phyloP scores from a whole-genome alignment of 768 basidiomycete species.

The Mrakia gelida region DNA sequence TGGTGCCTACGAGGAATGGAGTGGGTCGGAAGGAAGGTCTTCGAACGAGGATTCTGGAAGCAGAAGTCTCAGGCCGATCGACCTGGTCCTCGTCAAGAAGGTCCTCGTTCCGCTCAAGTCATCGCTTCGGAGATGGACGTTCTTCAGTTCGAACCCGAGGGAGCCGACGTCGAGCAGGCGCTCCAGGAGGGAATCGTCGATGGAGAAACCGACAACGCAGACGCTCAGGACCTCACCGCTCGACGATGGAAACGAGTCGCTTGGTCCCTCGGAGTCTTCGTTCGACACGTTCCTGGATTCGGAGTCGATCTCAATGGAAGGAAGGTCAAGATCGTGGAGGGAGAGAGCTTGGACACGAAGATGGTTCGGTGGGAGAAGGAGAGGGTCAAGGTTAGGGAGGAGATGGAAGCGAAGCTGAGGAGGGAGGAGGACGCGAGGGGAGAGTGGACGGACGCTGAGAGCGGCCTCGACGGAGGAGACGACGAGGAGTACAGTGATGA shows the following conservation, averaged over 20 bases:
- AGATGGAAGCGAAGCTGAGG: neutral
- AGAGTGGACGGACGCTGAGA: slow-evolving; percentile 21
- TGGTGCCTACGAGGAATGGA: slow-evolving; percentile 95
- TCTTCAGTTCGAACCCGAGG: slow-evolving; percentile 58
- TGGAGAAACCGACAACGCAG: slow-evolving; percentile 60
- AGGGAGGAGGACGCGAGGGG: slow-evolving; percentile 49
- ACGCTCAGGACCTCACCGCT: slow-evolving; percentile 50
- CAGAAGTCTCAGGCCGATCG: slow-evolving; percentile 39
- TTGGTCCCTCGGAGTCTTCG: slow-evolving; percentile 64
- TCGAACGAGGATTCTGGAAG: slow-evolving; percentile 93
- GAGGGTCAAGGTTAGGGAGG: slow-evolving; percentile 1
- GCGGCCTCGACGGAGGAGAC: slow-evolving; percentile 34
- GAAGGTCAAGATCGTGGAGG: slow-evolving; percentile 53
- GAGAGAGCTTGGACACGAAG: slow-evolving; percentile 55
- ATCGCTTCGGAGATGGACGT: slow-evolving; percentile 67
- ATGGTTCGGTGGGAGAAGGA: slow-evolving; percentile 63
- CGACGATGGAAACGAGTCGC: slow-evolving; percentile 70
- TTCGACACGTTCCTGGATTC: slow-evolving; percentile 70
- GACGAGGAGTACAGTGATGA: slow-evolving; percentile 40
- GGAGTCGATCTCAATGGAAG: slow-evolving; percentile 50
- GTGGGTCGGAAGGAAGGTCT: slow-evolving; percentile 86
- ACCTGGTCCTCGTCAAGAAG: slow-evolving; percentile 13
- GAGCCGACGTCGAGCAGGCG: slow-evolving; percentile 21
- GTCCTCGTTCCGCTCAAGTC: slow-evolving; percentile 42
- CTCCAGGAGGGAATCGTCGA: slow-evolving; percentile 73